Percentiles rank a stretch among this genome's conserved stretches.
These are phyloP conservation scores for Candolleomyces eurysporus DNA, from an alignment of 768 basidiomycete genomes.

Conservation along the genomic window DNA sequence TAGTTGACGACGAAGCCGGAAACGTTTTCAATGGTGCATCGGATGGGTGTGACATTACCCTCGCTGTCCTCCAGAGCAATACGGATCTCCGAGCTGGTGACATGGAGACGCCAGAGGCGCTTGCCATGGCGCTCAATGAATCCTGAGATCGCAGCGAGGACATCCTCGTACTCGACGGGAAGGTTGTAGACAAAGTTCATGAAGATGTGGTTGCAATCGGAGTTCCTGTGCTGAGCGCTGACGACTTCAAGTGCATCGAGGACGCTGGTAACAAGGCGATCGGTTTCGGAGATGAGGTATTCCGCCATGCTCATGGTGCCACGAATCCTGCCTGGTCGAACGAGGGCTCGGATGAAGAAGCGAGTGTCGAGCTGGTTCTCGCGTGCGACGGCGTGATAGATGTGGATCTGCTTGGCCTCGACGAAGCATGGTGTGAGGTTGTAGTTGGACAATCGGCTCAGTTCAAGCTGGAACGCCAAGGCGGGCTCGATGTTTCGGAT, in stretches of 20 bases:
- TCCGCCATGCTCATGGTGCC: constrained; percentile 94
- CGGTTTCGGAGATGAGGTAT: constrained; percentile 98
- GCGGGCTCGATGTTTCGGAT: constrained; percentile 99
- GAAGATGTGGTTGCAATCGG: constrained; percentile 98
- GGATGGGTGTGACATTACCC: constrained; percentile 93
- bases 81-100: constrained; percentile 96
- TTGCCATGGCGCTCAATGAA: constrained; percentile 99
- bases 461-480: constrained; percentile 95
- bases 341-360: constrained; percentile 96
- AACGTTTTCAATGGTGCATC: constrained; percentile 97
- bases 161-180: constrained; percentile 92
- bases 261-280: constrained; percentile 90
- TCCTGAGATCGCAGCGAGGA: constrained; percentile 94
- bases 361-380: constrained; percentile 98
- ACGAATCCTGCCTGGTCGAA: constrained; percentile 91
- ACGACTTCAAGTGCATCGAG: constrained; percentile 95
- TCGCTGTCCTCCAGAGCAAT: constrained; percentile 93
- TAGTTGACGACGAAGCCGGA: constrained; percentile 99
- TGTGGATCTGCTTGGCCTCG: constrained; percentile 96
- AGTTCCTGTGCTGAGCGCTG: constrained; percentile 82
- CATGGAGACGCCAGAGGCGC: constrained; percentile 95
- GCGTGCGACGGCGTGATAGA: constrained; percentile 92
- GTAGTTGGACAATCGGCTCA: constrained; percentile 95
- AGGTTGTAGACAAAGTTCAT: constrained; percentile 99
- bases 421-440: constrained; percentile 95